Evolutionary conservation across 176 grass and related monocot species (phyloP), one percentile per base, ranked within the genome.

Genomic region (Alloteropsis semialata): DNA sequence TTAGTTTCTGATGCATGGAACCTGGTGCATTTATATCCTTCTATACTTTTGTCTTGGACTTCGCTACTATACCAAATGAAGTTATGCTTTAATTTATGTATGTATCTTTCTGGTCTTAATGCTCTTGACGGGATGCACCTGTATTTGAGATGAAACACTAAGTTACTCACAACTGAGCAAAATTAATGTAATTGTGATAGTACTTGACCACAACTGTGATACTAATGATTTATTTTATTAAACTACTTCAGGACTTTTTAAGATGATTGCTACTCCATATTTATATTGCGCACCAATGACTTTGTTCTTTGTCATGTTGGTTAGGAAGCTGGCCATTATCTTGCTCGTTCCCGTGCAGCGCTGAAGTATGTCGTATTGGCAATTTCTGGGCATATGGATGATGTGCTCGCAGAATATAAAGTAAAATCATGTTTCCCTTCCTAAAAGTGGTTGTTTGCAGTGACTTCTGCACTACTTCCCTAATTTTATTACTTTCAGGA

Each of bases 351-450:
- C 88, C 88, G 82, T 81, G 92, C 90, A 84, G 92, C 90, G 56
- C 54, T 98, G 81, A 98, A 98, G 70, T 98, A 93, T 89, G 62
- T 95, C 39, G 57, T 91, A 83, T 69, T 98, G 82, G 95, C 95
- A 46, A 82, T 98, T 89, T 98, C 95, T 64, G 95, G 95, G 42
- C 84, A 91, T 83, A 85, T 98, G 88, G 95, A 98, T 89, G 90
- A 98, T 82, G 71, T 93, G 49, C 92, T 98, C 46, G 44, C 78
- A 54, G 86, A 94, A 77, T 98, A 95, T 87, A 98, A 94, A 94
- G 95, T 91, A 76, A 53, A 54, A 59, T 68, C 62, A 79, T 84
- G 57, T 89, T 86, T 81, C 38, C 53, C 32, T 73, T 80, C 49
- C 11, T 85, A 45, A 72, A 84, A 56, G 13, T 57, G 13, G 34